Percentiles rank a stretch among this genome's conserved stretches.
phyloP scores from a whole-genome alignment of 202 grass and related monocot genomes.

The Panicum virgatum region DNA sequence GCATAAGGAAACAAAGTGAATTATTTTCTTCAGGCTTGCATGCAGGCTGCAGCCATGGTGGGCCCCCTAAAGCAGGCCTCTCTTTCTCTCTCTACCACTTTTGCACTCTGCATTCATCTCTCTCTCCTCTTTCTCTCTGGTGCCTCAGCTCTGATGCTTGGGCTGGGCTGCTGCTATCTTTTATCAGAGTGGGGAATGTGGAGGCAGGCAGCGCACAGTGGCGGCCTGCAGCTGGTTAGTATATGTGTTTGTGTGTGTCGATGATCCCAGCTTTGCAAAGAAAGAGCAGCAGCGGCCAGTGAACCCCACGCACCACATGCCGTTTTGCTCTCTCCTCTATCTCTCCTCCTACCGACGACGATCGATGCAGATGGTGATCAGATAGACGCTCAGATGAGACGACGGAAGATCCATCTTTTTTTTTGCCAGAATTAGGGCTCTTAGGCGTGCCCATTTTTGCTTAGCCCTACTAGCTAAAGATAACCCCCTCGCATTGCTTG shows the following conservation, averaged over 20 bases:
- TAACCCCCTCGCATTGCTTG: not conserved
- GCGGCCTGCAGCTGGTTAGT: conserved; percentile 35
- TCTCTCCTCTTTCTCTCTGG: conserved; percentile 37
- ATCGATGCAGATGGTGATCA: conserved; percentile 6
- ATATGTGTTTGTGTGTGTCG: conserved; percentile 39
- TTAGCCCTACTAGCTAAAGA: conserved; percentile 32
- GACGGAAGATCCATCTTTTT: not conserved
- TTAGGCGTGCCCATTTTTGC: conserved; percentile 74
- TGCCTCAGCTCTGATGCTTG: not conserved
- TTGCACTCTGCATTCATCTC: conserved; percentile 67
- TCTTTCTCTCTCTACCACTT: conserved; percentile 56
- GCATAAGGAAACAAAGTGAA: conserved; percentile 47
- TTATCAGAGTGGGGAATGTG: conserved; percentile 74
- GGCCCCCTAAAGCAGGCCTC: conserved; percentile 41
- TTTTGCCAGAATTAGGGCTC: conserved; percentile 64
- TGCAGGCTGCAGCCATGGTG: conserved; percentile 22
- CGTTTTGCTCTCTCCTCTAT: conserved; percentile 44
- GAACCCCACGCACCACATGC: conserved; percentile 44
- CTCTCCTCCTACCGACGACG: not conserved
- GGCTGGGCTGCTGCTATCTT: conserved; percentile 53
- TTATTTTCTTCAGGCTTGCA: conserved; percentile 62
- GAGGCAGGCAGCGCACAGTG: conserved; percentile 67
- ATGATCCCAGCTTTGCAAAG: conserved; percentile 40
- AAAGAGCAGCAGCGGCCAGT: conserved; percentile 1
- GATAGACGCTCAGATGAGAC: not conserved